Base-by-base conservation (phyloP, 495 filamentous ascomycete genomes). In the Aspergillus cristatus region DNA sequence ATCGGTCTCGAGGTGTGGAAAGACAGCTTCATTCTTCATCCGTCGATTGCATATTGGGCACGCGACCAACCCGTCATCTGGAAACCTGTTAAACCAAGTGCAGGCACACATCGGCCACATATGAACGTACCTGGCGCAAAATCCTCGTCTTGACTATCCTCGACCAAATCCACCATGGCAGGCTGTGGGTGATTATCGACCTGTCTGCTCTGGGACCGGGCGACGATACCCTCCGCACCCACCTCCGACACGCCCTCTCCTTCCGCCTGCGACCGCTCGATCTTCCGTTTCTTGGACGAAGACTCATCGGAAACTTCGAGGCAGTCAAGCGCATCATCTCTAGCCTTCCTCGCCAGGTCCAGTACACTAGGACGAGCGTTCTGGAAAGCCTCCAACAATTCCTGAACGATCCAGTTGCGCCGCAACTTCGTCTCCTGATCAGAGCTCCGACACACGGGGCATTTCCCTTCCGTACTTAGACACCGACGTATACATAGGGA, bases 401-500 rank as follows among this genome's bases (percentile, higher is more conserved):
- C 86, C 49, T 90, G 75, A 28, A 96, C 65, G 0, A 79, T 77
- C 71, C 78, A 82, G 54, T 96, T 97, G 18, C 78, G 77, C 37
- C 90, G 70, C 45, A 99, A 51, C 47, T 85, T 90, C 40, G 82
- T 69, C 54, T 89, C 86, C 50, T 94, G 85, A 43, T 90, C 84
- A 5, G 62, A 49, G 3, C 71, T 62, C 34, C 89, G 78, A 57
- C 91, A 99, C 0, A 82, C 63, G 0, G 91, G 93, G 51, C 91
- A 99, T 54, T 81, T 84, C 7, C 84, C 80, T 43, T 94, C 89
- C 1, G 72, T 67, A 6, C 79, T 77, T 2, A 99, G 67, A 43
- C 81, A 84, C 37, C 87, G 69, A 12, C 91, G 84, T 43, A 98
- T 96, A 58, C 91, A 99, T 18, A 90, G 58, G 12, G 88, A 95